Evolutionary conservation across 192 early-diverging fungal species (phyloP), one percentile per base, ranked within the genome.

Genomic region (Coemansia sp.): DNA sequence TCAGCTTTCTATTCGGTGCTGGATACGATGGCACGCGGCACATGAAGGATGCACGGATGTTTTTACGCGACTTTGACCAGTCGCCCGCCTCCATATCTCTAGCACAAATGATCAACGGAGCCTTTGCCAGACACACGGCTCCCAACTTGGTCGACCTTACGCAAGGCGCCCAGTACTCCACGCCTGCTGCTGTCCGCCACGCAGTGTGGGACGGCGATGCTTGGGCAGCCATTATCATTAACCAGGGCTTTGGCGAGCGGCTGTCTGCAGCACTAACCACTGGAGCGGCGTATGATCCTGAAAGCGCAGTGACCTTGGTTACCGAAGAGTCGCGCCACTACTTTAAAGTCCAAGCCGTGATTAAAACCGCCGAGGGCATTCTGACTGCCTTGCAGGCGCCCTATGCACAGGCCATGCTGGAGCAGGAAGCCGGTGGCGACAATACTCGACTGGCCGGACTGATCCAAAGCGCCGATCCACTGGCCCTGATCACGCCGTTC

Each of bases 291-390:
- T 82, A 82, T 33, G 53, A 70, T 5, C 71, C 79, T 20, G 59
- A 36, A 8, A 18, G 33, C 11, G 75, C 72, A 0, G 70, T 70
- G 35, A 76, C 75, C 3, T 25, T 82, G 50, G 26, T 68, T 4
- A 73, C 68, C 1, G 67, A 76, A 25, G 79, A 82, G 65, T 77
- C 79, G 39, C 75, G 75, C 10, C 79, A 76, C 26, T 82, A 70
- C 43, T 76, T 82, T 16, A 77, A 76, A 31, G 75, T 74, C 0
- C 50, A 61, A 33, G 37, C 36, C 6, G 64, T 52, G 11, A 60
- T 62, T 21, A 66, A 66, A 28, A 38, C 52, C 9, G 47, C 65
- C 0, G 26, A 73, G 53, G 36, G 18, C 0, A 72, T 59, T 59
- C 45, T 77, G 25, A 61, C 72, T 0, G 69, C 53, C 6, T 34